These are phyloP conservation scores for Gaultheria prostrata DNA, from an alignment of 148 eudicot species.

Conservation along the genomic window DNA sequence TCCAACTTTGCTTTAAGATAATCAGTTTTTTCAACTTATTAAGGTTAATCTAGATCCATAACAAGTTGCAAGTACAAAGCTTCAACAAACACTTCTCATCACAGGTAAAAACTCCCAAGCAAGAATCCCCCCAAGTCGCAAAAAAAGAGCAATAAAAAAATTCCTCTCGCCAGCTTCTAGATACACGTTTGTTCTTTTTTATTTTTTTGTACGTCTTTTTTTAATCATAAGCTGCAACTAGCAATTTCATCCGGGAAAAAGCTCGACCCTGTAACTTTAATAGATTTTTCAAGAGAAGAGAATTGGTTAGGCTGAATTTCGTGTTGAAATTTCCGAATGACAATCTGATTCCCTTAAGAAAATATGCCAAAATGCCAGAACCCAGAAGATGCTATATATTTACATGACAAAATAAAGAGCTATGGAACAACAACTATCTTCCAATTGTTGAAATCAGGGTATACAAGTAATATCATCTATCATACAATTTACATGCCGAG, in stretches of 20 bases:
- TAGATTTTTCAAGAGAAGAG: background rate
- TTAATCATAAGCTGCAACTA: background rate
- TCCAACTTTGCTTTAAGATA: background rate
- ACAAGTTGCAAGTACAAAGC: background rate
- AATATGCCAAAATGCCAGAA: background rate
- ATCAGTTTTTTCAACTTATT: background rate
- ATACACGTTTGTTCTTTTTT: background rate
- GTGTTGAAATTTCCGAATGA: background rate
- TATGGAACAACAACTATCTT: background rate
- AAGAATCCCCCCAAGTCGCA: background rate
- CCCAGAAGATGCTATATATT: slow-evolving; percentile 1
- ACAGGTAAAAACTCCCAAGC: background rate
- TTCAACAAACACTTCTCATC: background rate
- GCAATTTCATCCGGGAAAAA: background rate
- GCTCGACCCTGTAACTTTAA: background rate
- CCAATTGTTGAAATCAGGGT: background rate
- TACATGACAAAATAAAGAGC: background rate
- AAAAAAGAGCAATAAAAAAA: background rate
- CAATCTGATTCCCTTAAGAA: background rate
- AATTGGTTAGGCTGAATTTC: background rate
- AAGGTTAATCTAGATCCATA: background rate
- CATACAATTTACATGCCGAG: background rate
- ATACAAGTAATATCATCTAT: background rate
- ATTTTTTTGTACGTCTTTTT: background rate
- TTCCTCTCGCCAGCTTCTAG: background rate